Percentiles rank a stretch among this genome's conserved stretches.
These are phyloP conservation scores for Nidula niveotomentosa DNA, from an alignment of 1,284 basidiomycete genomes.

Conservation along the genomic window DNA sequence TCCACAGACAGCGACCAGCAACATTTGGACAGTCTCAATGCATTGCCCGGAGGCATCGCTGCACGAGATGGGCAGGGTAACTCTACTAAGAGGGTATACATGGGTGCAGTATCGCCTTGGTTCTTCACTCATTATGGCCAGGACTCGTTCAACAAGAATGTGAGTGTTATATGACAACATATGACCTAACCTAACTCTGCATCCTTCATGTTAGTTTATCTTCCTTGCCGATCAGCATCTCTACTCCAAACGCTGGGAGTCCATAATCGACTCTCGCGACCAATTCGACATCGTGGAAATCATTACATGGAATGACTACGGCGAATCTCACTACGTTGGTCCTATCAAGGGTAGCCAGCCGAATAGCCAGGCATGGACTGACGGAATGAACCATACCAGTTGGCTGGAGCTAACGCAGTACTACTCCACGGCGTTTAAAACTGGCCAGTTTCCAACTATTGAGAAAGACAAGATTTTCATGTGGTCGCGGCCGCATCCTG, in stretches of 20 bases:
- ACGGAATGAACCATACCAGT: slow-evolving; percentile 67
- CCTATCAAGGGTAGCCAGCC: slow-evolving; percentile 70
- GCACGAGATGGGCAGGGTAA: slow-evolving; percentile 22
- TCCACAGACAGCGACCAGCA: slow-evolving; percentile 47
- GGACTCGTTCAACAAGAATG: slow-evolving; percentile 80
- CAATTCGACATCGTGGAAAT: slow-evolving; percentile 61
- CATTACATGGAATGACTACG: slow-evolving; percentile 65
- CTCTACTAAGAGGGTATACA: slow-evolving; percentile 30
- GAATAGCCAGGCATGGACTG: slow-evolving; percentile 61
- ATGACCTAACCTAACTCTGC: too few species aligned
- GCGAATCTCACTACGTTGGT: slow-evolving; percentile 64
- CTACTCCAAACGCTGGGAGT: slow-evolving; percentile 76
- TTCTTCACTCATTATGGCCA: slow-evolving; percentile 80
- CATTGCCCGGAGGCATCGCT: slow-evolving; percentile 19
- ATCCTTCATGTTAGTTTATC: slow-evolving; percentile 41
- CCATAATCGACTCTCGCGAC: slow-evolving; percentile 59
- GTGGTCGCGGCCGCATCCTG: slow-evolving; percentile 75
- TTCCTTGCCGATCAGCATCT: slow-evolving; percentile 73
- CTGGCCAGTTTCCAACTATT: slow-evolving; percentile 64
- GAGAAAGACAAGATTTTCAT: slow-evolving; percentile 66
- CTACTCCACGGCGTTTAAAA: slow-evolving; percentile 78
- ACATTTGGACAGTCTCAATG: slow-evolving; percentile 38
- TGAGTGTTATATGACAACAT: slow-evolving; percentile 26
- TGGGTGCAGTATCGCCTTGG: slow-evolving; percentile 64
- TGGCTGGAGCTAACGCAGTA: slow-evolving; percentile 70